A percentile compares a stretch with the other conserved stretches of the same genome.
phyloP scores from a whole-genome alignment of 768 basidiomycete genomes.

The Krasilnikovozyma curviuscula region DNA sequence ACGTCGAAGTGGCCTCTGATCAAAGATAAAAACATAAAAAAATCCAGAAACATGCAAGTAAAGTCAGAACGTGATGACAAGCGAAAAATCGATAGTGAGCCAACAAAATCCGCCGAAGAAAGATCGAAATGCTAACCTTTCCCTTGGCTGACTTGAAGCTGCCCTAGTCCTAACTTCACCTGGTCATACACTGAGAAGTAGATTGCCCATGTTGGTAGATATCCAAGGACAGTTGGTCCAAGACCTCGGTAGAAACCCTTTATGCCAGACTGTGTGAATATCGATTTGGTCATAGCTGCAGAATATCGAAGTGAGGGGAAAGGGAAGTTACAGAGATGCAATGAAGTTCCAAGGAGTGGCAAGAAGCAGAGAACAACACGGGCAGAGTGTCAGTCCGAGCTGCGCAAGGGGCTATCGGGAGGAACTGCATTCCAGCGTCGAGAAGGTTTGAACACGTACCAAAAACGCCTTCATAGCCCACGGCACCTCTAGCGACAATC shows the following conservation, averaged over 20 bases:
- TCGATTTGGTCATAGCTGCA: slow-evolving; percentile 38
- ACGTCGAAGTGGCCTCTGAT: slow-evolving; percentile 3
- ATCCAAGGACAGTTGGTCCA: slow-evolving; percentile 86
- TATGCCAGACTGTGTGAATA: slow-evolving; percentile 49
- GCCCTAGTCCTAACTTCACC: slow-evolving; percentile 67
- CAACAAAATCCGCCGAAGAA: too few relatives aligned
- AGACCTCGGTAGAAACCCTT: slow-evolving; percentile 90
- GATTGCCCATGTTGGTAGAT: slow-evolving; percentile 97
- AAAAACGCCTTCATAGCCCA: slow-evolving; percentile 54
- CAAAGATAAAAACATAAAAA: too few relatives aligned
- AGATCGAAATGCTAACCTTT: background rate
- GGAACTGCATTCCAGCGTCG: too few relatives aligned
- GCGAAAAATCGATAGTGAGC: too few relatives aligned
- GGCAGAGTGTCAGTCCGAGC: background rate
- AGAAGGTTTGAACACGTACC: slow-evolving; percentile 33
- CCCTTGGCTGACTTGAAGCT: slow-evolving; percentile 18
- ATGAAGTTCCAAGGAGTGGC: background rate
- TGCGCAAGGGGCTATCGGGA: background rate
- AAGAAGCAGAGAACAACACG: background rate
- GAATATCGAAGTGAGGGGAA: background rate
- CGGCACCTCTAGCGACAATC: slow-evolving; percentile 44
- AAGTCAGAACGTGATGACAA: background rate
- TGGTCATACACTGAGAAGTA: slow-evolving; percentile 96
- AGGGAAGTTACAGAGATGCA: background rate
- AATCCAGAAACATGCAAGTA: background rate